These are phyloP conservation scores for Geranomyces michiganensis DNA, from an alignment of 192 early-diverging fungal genomes.

Conservation along the genomic window DNA sequence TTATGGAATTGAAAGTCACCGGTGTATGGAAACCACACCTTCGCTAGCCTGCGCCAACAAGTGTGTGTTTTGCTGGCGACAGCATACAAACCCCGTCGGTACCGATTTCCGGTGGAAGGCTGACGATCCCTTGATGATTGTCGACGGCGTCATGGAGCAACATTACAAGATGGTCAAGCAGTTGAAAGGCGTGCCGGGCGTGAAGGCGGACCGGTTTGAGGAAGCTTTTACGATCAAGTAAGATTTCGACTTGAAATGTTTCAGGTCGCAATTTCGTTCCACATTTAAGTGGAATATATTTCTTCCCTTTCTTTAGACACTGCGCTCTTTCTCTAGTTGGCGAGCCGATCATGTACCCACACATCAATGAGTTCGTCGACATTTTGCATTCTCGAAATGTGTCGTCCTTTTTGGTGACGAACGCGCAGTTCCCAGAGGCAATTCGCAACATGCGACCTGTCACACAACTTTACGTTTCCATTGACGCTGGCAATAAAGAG, in stretches of 20 bases:
- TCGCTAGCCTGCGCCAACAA: constrained; percentile 78
- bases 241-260: not conserved
- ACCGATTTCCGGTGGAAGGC: constrained; percentile 72
- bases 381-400: constrained; percentile 67
- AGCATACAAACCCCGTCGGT: constrained; percentile 73
- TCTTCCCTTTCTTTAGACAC: constrained; percentile 41
- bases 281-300: not conserved
- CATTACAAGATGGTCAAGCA: constrained; percentile 78
- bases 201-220: constrained; percentile 71
- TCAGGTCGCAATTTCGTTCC: not conserved
- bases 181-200: constrained; percentile 74
- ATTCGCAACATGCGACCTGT: constrained; percentile 54
- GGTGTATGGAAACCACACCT: constrained; percentile 78
- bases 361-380: constrained; percentile 75
- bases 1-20: constrained; percentile 72
- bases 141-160: constrained; percentile 69
- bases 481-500: constrained; percentile 78
- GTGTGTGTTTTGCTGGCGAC: constrained; percentile 67
- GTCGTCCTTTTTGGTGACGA: constrained; percentile 75
- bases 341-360: constrained; percentile 64
- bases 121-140: constrained; percentile 66
- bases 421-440: constrained; percentile 69
- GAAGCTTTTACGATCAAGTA: constrained; percentile 60
- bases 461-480: constrained; percentile 74
- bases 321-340: constrained; percentile 76